Conservation (phyloP, 805 yeast species). For the Priceomyces fermenticarens region DNA sequence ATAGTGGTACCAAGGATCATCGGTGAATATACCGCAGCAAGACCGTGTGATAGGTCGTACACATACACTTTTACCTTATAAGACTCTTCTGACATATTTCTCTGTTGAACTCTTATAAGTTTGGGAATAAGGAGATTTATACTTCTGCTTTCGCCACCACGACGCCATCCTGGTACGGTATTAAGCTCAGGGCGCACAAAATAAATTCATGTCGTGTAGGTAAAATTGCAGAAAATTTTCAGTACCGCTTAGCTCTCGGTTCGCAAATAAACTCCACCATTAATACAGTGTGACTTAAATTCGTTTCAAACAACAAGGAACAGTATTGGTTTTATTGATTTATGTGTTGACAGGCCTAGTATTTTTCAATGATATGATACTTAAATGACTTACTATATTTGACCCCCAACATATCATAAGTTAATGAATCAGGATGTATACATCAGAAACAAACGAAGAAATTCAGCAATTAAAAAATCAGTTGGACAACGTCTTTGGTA, state of each 20-base stretch:
- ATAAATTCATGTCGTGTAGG: no score
- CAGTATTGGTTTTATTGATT: no score
- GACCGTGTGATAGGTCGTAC: slow-evolving; percentile 61
- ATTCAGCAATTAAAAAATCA: slow-evolving; percentile 16
- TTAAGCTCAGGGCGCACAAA: no score
- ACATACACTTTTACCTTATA: slow-evolving; percentile 53
- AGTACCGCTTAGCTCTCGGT: no score
- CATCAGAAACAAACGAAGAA: slow-evolving; percentile 9
- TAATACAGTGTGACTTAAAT: no score
- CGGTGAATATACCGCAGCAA: slow-evolving; percentile 51
- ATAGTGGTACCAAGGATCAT: slow-evolving; percentile 50
- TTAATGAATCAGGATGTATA: not conserved
- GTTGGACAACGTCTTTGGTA: slow-evolving; percentile 14
- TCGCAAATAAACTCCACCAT: no score
- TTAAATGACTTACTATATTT: not conserved
- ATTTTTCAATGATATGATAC: not conserved
- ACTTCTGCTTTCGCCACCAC: not conserved
- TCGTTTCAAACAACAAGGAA: no score
- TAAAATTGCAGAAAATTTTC: no score
- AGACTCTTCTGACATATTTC: slow-evolving; percentile 14
- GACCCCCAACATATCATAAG: no score
- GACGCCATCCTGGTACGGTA: no score
- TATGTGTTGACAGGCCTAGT: no score
- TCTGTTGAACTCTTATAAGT: not conserved
- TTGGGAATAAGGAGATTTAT: not conserved